phyloP scores from a whole-genome alignment of 2,329 filamentous ascomycete species.

The Immersiporthe knoxdaviesiana region DNA sequence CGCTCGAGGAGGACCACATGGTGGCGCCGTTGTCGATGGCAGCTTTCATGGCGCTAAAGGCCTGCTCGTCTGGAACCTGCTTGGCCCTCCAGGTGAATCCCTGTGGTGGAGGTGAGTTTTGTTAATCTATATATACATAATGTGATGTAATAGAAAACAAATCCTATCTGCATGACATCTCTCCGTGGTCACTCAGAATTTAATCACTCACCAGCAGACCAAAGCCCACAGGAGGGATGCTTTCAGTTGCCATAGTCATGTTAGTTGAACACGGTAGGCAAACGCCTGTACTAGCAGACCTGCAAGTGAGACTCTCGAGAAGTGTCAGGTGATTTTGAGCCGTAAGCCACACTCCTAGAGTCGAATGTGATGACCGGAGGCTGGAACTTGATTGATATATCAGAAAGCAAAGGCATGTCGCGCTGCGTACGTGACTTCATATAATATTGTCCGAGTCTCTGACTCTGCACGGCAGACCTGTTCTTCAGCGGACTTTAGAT shows the following conservation, averaged over 20 bases:
- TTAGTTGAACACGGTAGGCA: background rate
- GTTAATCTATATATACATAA: too few species aligned
- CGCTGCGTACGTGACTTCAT: background rate
- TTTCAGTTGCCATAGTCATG: background rate
- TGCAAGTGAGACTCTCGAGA: background rate
- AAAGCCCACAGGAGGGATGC: background rate
- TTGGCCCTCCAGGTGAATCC: conserved; percentile 36
- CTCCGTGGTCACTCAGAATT: background rate
- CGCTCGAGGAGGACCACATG: conserved; percentile 53
- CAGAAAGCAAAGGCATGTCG: background rate
- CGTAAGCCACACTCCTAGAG: background rate
- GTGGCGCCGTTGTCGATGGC: conserved; percentile 45
- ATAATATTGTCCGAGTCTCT: background rate
- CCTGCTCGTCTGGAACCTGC: conserved; percentile 34
- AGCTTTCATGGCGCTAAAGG: conserved; percentile 46
- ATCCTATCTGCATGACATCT: background rate
- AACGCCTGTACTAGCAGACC: background rate
- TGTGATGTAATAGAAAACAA: too few species aligned
- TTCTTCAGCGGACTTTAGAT: background rate
- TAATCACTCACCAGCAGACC: background rate
- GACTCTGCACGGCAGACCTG: background rate
- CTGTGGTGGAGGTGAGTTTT: background rate
- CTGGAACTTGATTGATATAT: background rate
- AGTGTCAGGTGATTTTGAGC: background rate
- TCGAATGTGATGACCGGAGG: background rate